A percentile compares a stretch with the other conserved stretches of the same genome.
Conservation (phyloP, 192 early-diverging fungal species). For the Podila minutissima region DNA sequence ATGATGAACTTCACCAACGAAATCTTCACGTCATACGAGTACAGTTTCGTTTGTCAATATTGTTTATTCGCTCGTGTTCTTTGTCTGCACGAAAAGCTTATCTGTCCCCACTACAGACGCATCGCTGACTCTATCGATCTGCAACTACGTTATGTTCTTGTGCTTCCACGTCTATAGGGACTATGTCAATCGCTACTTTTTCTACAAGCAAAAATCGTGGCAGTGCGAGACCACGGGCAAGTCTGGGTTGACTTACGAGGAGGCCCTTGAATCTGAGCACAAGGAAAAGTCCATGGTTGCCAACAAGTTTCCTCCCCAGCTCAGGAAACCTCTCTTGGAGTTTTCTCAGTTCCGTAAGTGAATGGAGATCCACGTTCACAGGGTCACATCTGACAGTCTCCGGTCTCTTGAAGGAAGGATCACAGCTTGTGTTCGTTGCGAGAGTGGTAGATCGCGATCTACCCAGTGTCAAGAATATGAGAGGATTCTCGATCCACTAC, state of each 20-base stretch:
- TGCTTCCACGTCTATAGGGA: conserved; percentile 58
- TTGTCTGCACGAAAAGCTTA: background rate
- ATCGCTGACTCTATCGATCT: conserved; percentile 3
- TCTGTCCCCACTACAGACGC: background rate
- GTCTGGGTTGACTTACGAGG: conserved; percentile 77
- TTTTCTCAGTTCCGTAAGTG: conserved; percentile 81
- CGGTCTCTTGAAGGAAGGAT: background rate
- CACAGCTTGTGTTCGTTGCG: background rate
- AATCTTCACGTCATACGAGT: conserved; percentile 69
- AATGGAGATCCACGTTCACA: background rate
- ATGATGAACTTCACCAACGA: conserved; percentile 65
- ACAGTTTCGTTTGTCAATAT: conserved; percentile 33
- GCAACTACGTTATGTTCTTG: conserved; percentile 9
- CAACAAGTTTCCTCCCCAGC: conserved; percentile 72
- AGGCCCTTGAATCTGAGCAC: conserved; percentile 82
- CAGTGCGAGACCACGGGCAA: conserved; percentile 83
- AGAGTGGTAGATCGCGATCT: background rate
- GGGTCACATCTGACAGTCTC: background rate
- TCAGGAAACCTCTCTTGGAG: conserved; percentile 68
- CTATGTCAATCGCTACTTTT: conserved; percentile 69
- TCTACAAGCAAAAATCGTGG: conserved; percentile 81
- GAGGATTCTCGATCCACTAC: background rate
- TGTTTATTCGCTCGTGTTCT: too few relatives aligned
- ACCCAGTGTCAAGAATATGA: background rate
- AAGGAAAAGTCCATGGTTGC: conserved; percentile 68